These are phyloP conservation scores for Stagonosporopsis vannaccii DNA, from an alignment of 2,329 filamentous ascomycete species.

Conservation along the genomic window DNA sequence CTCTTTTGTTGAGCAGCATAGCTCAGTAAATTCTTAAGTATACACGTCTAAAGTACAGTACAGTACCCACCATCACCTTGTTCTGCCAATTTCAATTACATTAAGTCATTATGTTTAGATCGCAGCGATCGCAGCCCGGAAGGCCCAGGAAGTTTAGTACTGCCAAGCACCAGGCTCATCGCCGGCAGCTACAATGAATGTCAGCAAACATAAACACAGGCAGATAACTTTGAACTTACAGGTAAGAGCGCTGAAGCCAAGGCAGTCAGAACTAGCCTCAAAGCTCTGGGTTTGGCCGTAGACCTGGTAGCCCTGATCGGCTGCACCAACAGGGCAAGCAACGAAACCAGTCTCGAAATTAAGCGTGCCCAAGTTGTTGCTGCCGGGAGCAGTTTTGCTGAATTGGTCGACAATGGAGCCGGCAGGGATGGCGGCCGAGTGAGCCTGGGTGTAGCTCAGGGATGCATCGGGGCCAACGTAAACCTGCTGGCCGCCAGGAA, in stretches of 20 bases:
- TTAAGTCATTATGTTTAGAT: slow-evolving; percentile 15
- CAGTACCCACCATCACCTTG: not conserved
- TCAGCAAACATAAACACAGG: slow-evolving; percentile 9
- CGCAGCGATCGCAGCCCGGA: slow-evolving; percentile 11
- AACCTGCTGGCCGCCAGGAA: slow-evolving; percentile 69
- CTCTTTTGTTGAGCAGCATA: slow-evolving; percentile 31
- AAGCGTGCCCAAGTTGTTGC: slow-evolving; percentile 36
- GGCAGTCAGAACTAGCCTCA: slow-evolving; percentile 33
- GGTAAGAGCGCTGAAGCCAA: slow-evolving; percentile 47
- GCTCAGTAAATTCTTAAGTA: slow-evolving; percentile 13
- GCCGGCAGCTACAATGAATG: slow-evolving; percentile 23
- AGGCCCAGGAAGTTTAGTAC: slow-evolving; percentile 34
- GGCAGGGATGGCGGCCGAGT: slow-evolving; percentile 60
- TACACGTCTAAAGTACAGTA: slow-evolving; percentile 13
- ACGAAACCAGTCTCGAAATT: slow-evolving; percentile 41
- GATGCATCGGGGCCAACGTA: slow-evolving; percentile 64
- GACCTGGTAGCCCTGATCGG: slow-evolving; percentile 42
- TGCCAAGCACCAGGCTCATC: slow-evolving; percentile 45
- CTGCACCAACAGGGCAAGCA: slow-evolving; percentile 40
- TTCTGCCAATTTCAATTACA: slow-evolving; percentile 13
- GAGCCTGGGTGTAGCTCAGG: slow-evolving; percentile 63
- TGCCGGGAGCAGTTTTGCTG: slow-evolving; percentile 29
- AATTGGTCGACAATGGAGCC: slow-evolving; percentile 63
- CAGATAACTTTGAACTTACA: slow-evolving; percentile 27
- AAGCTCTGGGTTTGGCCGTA: slow-evolving; percentile 37